Percentiles rank a stretch among this genome's conserved stretches.
Evolutionary conservation across 1,139 yeast species (phyloP).

Genomic region (Suhomyces maxii): DNA sequence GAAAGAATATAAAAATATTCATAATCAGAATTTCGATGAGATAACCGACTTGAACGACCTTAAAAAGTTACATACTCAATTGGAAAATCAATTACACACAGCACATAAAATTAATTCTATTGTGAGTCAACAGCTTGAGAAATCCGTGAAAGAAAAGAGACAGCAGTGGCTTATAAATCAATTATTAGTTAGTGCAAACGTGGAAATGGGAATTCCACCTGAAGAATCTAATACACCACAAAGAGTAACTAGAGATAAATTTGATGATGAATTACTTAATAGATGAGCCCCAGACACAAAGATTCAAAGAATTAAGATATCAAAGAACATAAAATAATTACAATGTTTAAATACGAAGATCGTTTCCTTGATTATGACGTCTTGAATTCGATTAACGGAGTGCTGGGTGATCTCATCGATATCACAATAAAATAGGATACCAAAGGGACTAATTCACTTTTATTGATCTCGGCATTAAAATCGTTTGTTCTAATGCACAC

Average conservation of each 20-base stretch:
- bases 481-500: no score
- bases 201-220: constrained; percentile 39
- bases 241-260: constrained; percentile 29
- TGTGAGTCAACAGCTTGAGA: constrained; percentile 43
- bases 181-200: constrained; percentile 51
- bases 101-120: constrained; percentile 49
- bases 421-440: no score
- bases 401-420: no score
- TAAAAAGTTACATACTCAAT: constrained; percentile 19
- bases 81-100: constrained; percentile 35
- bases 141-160: constrained; percentile 38
- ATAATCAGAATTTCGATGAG: constrained; percentile 16
- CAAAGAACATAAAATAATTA: not conserved
- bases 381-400: no score
- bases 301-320: not conserved
- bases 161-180: constrained; percentile 60
- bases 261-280: constrained; percentile 26
- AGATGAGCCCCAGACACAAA: not conserved
- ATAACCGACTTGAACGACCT: constrained; percentile 21
- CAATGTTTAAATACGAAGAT: no score
- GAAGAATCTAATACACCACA: constrained; percentile 19
- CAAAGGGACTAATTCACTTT: no score
- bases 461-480: no score
- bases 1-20: constrained; percentile 5
- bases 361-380: no score